Evolutionary conservation across 768 basidiomycete species (phyloP), one percentile per base, ranked within the genome.

Genomic region (Leccinellum luteum): DNA sequence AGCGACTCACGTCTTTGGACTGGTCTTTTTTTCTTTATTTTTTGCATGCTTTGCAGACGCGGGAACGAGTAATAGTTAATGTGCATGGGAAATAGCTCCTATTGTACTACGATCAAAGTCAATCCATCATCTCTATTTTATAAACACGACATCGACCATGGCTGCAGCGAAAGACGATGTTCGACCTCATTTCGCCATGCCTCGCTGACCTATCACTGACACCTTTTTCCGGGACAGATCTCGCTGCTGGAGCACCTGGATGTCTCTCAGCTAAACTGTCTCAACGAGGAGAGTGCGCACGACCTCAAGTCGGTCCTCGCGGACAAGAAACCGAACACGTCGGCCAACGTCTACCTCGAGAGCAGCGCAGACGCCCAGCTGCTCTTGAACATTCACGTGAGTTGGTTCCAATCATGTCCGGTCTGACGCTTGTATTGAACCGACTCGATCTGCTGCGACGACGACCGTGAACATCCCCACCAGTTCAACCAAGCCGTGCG

Each of bases 351-450:
- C 55, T 85, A 79, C 69, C 76, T 90, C 54, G 75, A 81, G 59
- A 88, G 86, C 64, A 87, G 90, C 66, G 82, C 80, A 2, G 89
- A 91, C 61, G 89, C 86, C 61, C 85, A 91, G 68, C 77, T 91
- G 7, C 73, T 91, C 25, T 57, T 91, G 49, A 88, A 76, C 63
- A 78, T 91, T 54, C 77, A 80, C n/a, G 87, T 89, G 65, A 63
- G 83, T 47, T 28, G 6, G 12, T 47, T n/a, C 17, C 35, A 8
- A 17, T 17, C 35, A 17, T 38, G 15, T 38, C 35, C 15, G 34
- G 34, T n/a, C n/a, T n/a, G n/a, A n/a, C n/a, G n/a, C n/a, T n/a
- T n/a, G n/a, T n/a, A n/a, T n/a, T n/a, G n/a, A n/a, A n/a, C n/a
- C n/a, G n/a, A n/a, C n/a, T n/a, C 25, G 35, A 44, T 17, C 35